Evolutionary conservation across 208 protist species (phyloP).

Genomic region (Trichomonas gallinae): DNA sequence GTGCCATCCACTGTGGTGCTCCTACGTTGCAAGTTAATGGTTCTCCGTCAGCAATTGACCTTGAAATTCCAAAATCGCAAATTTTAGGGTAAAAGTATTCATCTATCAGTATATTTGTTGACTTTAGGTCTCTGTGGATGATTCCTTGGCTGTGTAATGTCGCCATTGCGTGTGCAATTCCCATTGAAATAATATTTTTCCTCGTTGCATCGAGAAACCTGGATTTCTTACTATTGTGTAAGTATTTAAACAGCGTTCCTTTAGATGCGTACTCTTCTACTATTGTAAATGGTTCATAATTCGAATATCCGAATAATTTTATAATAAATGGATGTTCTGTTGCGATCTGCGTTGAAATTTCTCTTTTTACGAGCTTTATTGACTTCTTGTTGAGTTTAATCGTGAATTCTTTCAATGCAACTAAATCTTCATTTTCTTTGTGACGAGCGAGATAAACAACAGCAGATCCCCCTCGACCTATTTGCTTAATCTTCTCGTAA

Average conservation of each 20-base stretch:
- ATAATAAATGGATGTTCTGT: neutral
- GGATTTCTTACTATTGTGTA: neutral
- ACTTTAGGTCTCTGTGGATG: neutral
- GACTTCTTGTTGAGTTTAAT: neutral
- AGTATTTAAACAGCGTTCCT: neutral
- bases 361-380: neutral
- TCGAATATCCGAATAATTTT: neutral
- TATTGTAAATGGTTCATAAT: neutral
- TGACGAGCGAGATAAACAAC: neutral
- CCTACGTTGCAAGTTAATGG: neutral
- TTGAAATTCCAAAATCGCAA: conserved; percentile 8
- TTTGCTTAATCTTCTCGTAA: neutral
- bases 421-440: neutral
- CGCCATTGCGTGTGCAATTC: neutral
- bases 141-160: neutral
- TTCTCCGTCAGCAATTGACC: neutral
- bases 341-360: neutral
- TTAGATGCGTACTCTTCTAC: neutral
- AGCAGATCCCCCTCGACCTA: neutral
- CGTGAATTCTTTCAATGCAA: neutral
- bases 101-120: neutral
- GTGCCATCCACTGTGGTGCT: neutral
- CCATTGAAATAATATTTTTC: neutral
- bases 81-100: neutral
- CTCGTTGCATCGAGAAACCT: neutral